These are phyloP conservation scores for Astrephomene gubernaculifera DNA, from an alignment of 139 green algal species.

Conservation along the genomic window DNA sequence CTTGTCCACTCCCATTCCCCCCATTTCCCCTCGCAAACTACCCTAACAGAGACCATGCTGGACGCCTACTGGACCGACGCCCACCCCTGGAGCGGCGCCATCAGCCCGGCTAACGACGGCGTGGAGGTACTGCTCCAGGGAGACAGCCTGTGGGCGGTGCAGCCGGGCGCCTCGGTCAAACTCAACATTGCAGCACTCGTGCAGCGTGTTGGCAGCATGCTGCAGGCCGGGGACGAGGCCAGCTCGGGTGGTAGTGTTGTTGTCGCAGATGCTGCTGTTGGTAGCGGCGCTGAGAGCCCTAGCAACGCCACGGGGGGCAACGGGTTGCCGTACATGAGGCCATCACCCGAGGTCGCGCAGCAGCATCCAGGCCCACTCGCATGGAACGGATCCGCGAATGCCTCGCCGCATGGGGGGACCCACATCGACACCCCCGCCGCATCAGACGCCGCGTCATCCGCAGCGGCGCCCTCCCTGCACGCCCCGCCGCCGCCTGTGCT, in stretches of 20 bases:
- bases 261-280: too few relatives aligned
- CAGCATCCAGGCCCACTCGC: background rate
- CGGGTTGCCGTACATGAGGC: too few relatives aligned
- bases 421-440: too few relatives aligned
- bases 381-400: too few relatives aligned
- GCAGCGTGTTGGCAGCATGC: background rate
- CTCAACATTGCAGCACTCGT: constrained; percentile 5
- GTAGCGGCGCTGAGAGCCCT: too few relatives aligned
- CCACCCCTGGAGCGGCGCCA: constrained; percentile 14
- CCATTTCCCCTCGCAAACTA: background rate
- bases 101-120: constrained; percentile 14
- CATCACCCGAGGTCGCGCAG: too few relatives aligned
- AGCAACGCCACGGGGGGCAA: too few relatives aligned
- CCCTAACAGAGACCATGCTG: constrained; percentile 5
- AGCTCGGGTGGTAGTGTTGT: too few relatives aligned
- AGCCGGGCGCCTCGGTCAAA: constrained; percentile 4
- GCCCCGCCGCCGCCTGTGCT: background rate
- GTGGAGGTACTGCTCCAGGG: background rate
- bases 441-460: background rate
- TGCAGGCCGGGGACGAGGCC: background rate
- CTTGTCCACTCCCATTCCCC: background rate
- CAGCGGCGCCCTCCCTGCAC: background rate
- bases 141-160: constrained; percentile 19
- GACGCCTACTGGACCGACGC: constrained; percentile 6
- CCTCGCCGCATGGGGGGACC: too few relatives aligned